Evolutionary conservation across 2,329 filamentous ascomycete genomes (phyloP), one percentile per base, ranked within the genome.

Genomic region (Exophiala sp.): DNA sequence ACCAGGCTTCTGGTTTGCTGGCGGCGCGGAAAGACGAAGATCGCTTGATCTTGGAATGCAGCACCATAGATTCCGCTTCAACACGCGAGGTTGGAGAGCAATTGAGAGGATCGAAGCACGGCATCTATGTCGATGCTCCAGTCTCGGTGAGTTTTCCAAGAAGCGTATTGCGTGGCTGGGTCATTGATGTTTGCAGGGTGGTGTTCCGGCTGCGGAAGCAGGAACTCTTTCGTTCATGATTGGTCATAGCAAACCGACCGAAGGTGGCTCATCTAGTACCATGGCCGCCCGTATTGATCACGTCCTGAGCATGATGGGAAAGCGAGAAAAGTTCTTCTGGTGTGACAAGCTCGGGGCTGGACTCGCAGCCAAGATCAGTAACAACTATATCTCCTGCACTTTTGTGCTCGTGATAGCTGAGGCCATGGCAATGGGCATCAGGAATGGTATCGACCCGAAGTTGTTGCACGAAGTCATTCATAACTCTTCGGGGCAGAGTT

Each of bases 291-390:
- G 18, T 24, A 43, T 50, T 33, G n/a, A 46, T 8, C 4, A 52
- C n/a, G 20, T 46, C 18, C 14, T 57, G 14, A 43, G 14, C 7
- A 40, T 53, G 42, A 49, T 52, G 16, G 49, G 41, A 10, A 10
- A 36, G 10, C 49, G 41, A 12, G 12, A 46, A 29, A 52, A 52
- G 7, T 44, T 65, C 32, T 65, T 65, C 48, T 59, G 46, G 35
- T 65, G 63, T 34, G 63, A 63, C n/a, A 43, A 51, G 7, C 46
- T 62, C 5, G 62, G 62, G 8, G 54, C 62, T 7, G 64, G 64
- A 9, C 52, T 61, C 7, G 60, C 61, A 3, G 56, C 60, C 24
- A 66, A 66, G 51, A 52, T 62, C 35, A 58, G 57, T 52, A 63
- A 63, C 57, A 63, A 63, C 50, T 63, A 63, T 38, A 41, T 62